Percentiles rank a stretch among this genome's conserved stretches.
Conservation (phyloP, 140 eudicot species). For the Cichorium intybus region DNA sequence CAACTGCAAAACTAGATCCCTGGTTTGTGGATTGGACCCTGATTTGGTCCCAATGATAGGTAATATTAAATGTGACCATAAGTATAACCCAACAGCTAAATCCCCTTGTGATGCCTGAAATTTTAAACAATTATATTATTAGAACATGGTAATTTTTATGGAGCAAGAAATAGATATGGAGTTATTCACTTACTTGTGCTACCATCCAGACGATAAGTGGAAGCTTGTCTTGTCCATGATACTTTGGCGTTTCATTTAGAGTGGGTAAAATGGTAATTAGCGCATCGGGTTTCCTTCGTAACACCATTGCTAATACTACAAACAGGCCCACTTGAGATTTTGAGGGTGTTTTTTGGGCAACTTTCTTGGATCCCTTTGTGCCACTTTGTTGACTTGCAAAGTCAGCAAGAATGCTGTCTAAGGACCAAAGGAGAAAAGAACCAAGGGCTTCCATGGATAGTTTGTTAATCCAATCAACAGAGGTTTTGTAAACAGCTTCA, state of each 20-base stretch:
- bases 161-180: background rate
- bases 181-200: constrained; percentile 51
- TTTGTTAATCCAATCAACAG: constrained; percentile 80
- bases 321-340: constrained; percentile 80
- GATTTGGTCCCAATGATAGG: constrained; percentile 59
- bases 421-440: constrained; percentile 67
- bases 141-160: background rate
- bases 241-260: constrained; percentile 45
- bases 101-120: constrained; percentile 70
- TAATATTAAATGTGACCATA: constrained; percentile 59
- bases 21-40: constrained; percentile 66
- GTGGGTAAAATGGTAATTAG: constrained; percentile 45
- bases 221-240: constrained; percentile 83
- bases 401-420: constrained; percentile 71
- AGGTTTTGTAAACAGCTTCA: constrained; percentile 81
- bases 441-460: constrained; percentile 68
- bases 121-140: constrained; percentile 6
- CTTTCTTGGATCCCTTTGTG: constrained; percentile 81
- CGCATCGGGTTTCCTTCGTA: constrained; percentile 74
- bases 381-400: constrained; percentile 54
- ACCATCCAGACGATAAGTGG: constrained; percentile 64
- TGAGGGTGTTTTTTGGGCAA: constrained; percentile 50
- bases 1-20: constrained; percentile 68
- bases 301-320: constrained; percentile 60
- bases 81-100: constrained; percentile 57